These are phyloP conservation scores for Tagetes patula DNA, from an alignment of 129 eudicot species.

Conservation along the genomic window DNA sequence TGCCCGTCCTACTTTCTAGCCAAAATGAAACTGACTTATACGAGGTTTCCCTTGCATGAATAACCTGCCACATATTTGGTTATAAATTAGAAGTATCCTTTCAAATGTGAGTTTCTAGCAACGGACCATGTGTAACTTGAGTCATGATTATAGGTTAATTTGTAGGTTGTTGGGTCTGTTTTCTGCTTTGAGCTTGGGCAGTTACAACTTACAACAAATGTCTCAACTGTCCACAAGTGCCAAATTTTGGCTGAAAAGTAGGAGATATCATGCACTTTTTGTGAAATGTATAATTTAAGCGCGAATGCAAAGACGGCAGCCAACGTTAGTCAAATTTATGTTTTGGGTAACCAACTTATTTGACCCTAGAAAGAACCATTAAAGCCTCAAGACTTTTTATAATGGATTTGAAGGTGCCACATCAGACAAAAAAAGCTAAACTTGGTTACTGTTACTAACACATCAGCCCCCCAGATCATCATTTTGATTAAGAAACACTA, in stretches of 20 bases:
- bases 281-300: background rate
- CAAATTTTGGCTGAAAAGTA: background rate
- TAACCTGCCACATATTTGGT: background rate
- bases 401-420: background rate
- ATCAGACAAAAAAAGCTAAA: background rate
- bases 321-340: background rate
- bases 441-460: slow-evolving; percentile 1
- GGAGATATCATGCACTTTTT: background rate
- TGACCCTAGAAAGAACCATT: background rate
- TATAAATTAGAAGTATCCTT: background rate
- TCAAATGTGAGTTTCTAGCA: background rate
- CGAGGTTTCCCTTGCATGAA: slow-evolving; percentile 8
- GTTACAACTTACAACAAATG: background rate
- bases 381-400: slow-evolving; percentile 1
- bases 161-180: background rate
- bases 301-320: background rate
- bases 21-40: background rate
- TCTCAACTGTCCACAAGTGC: background rate
- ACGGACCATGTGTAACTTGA: too few species aligned
- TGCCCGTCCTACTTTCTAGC: slow-evolving; percentile 1
- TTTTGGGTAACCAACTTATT: background rate
- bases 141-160: background rate
- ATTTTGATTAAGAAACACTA: background rate
- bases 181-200: slow-evolving; percentile 2
- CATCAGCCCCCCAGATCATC: background rate